Base-by-base conservation (phyloP, 768 basidiomycete genomes). In the Mycena vulgaris region DNA sequence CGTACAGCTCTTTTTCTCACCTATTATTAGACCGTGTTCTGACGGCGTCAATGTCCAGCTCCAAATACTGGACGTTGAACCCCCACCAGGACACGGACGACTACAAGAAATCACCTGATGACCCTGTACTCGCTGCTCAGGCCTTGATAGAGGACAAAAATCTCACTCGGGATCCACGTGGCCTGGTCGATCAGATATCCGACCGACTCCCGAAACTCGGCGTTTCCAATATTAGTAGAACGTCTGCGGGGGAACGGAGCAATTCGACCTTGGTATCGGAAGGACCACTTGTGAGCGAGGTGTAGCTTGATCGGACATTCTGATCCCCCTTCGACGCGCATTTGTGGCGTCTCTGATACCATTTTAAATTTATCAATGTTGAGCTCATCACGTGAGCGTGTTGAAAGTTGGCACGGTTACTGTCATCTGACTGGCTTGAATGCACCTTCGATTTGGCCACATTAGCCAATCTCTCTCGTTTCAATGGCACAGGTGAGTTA, bases 31-130 rank as follows among this genome's bases (percentile, higher is more conserved):
- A n/a, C 35, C 28, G 39, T 16, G 39, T 63, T n/a, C 35, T 66
- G 31, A 70, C 33, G 45, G 45, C 42, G 6, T 61, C 45, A n/a
- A 40, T 55, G 63, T 75, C 21, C 37, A 88, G 88, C 66, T 83
- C 81, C 72, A 76, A 80, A n/a, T 89, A 89, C 75, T 88, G 85
- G 87, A 83, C 78, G 19, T 83, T 92, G 68, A 89, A 89, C 73
- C 80, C 83, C 19, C 72, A 80, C 71, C 83, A 83, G 74, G 81
- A 78, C 68, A 82, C 85, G 7, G 81, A 77, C 28, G 83, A 89
- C 60, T 76, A 78, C 30, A 75, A 76, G 9, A 76, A 83, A 70
- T 87, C 86, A 40, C 87, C 86, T 2, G 69, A 66, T n/a, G 79
- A 80, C 61, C 84, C 82, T 23, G 35, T 81, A 4, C 63, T 64